These are phyloP conservation scores for Pseudophaeomoniella oleicola DNA, from an alignment of 2,329 filamentous ascomycete species.

Conservation along the genomic window DNA sequence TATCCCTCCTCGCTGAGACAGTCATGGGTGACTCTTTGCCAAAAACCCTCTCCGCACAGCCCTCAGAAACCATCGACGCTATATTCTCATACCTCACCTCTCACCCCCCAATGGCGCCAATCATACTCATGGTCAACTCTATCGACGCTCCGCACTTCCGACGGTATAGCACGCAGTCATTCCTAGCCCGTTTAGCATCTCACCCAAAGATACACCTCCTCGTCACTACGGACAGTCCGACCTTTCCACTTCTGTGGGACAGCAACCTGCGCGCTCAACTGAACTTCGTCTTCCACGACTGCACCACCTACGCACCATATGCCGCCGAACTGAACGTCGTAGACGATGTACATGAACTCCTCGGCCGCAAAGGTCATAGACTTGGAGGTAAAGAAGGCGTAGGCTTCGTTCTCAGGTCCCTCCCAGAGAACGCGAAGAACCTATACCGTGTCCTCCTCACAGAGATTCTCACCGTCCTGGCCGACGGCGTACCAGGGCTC, in stretches of 20 bases:
- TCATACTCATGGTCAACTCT: conserved; percentile 70
- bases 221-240: conserved; percentile 75
- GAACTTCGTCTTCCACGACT: conserved; percentile 84
- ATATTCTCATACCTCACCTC: conserved; percentile 48
- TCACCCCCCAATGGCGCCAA: conserved; percentile 21
- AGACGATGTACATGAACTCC: conserved; percentile 75
- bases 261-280: conserved; percentile 67
- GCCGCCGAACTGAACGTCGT: conserved; percentile 66
- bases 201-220: conserved; percentile 59
- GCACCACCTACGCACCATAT: conserved; percentile 73
- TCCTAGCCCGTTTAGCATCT: conserved; percentile 62
- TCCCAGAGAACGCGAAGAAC: conserved; percentile 83
- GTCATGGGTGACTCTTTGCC: conserved; percentile 30
- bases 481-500: conserved; percentile 29
- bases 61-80: conserved; percentile 52
- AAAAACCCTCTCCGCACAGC: conserved; percentile 46
- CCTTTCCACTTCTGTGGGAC: conserved; percentile 82
- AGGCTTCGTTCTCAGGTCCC: conserved; percentile 72
- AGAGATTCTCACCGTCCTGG: conserved; percentile 61
- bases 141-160: conserved; percentile 70
- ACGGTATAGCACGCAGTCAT: conserved; percentile 50
- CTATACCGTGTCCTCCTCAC: conserved; percentile 73
- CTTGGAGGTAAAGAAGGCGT: conserved; percentile 85
- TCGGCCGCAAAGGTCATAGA: conserved; percentile 65
- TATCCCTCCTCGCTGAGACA: conserved; percentile 49